Conservation (phyloP, 2,329 filamentous ascomycete species). For the Rhinocladiella similis region DNA sequence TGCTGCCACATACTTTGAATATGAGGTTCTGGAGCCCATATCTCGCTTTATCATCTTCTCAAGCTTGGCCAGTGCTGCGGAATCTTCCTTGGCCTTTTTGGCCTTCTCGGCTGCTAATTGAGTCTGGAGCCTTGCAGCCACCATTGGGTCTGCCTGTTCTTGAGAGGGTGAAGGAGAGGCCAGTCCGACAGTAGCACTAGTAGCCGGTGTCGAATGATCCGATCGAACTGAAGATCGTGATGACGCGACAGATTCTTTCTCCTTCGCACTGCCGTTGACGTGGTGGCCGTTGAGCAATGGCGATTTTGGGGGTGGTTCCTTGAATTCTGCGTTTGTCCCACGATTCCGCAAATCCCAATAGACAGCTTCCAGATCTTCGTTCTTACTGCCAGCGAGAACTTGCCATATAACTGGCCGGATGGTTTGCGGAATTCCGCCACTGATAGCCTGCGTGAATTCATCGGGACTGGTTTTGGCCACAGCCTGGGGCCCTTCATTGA, state of each 20-base stretch:
- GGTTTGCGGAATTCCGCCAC: constrained; percentile 87
- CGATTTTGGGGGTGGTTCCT: constrained; percentile 44
- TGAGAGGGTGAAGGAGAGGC: constrained; percentile 58
- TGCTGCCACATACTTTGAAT: constrained; percentile 90
- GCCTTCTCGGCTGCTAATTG: constrained; percentile 67
- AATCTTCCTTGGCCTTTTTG: constrained; percentile 77
- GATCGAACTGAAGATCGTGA: constrained; percentile 86
- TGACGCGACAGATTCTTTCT: constrained; percentile 68
- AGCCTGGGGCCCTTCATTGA: constrained; percentile 88
- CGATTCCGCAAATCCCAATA: constrained; percentile 79
- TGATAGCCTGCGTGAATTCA: constrained; percentile 86
- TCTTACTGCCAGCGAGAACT: constrained; percentile 92
- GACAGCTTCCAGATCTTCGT: constrained; percentile 80
- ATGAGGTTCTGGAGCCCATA: constrained; percentile 88
- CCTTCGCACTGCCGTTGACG: constrained; percentile 58
- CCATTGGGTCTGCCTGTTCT: constrained; percentile 62
- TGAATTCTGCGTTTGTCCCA: constrained; percentile 75
- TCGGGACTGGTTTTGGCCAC: constrained; percentile 85
- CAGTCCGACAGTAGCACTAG: constrained; percentile 56
- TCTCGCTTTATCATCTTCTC: constrained; percentile 92
- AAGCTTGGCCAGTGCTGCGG: constrained; percentile 71
- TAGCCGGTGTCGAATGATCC: constrained; percentile 65
- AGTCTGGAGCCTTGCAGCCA: constrained; percentile 61
- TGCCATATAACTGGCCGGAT: constrained; percentile 99
- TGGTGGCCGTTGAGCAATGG: constrained; percentile 35